Evolutionary conservation across 495 filamentous ascomycete genomes (phyloP).

Genomic region (Penicillium waksmanii): DNA sequence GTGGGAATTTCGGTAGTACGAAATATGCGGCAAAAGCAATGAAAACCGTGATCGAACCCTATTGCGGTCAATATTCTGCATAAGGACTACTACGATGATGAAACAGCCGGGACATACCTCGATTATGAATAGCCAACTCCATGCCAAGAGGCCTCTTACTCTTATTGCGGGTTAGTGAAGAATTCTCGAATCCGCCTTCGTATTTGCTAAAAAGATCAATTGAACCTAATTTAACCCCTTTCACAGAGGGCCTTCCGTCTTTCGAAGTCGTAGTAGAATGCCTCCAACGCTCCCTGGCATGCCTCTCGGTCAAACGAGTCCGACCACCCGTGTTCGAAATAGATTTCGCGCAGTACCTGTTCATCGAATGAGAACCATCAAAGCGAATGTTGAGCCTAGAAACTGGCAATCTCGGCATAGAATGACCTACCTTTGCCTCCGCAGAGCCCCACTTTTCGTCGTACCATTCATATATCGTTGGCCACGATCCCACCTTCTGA

Average conservation of each 20-base stretch:
- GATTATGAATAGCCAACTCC: slow-evolving; percentile 40
- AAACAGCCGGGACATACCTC: slow-evolving; percentile 22
- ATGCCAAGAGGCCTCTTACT: slow-evolving; percentile 25
- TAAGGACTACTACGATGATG: slow-evolving; percentile 23
- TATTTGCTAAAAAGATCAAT: too few relatives aligned
- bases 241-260: too few relatives aligned
- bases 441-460: not conserved
- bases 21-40: slow-evolving; percentile 53
- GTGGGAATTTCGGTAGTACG: slow-evolving; percentile 70
- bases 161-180: slow-evolving; percentile 3
- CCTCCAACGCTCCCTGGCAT: not conserved
- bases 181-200: not conserved
- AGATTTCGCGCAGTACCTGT: not conserved
- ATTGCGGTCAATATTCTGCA: not conserved
- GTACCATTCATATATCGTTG: not conserved
- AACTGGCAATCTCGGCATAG: not conserved
- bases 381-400: not conserved
- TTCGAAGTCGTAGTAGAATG: not conserved
- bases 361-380: not conserved
- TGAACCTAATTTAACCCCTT: too few relatives aligned
- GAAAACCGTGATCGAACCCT: slow-evolving; percentile 56
- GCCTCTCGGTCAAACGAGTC: not conserved
- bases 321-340: not conserved
- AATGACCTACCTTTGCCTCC: not conserved
- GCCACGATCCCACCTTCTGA: not conserved